Conservation (phyloP, 2,329 filamentous ascomycete species). For the Talaromyces verruculosus region DNA sequence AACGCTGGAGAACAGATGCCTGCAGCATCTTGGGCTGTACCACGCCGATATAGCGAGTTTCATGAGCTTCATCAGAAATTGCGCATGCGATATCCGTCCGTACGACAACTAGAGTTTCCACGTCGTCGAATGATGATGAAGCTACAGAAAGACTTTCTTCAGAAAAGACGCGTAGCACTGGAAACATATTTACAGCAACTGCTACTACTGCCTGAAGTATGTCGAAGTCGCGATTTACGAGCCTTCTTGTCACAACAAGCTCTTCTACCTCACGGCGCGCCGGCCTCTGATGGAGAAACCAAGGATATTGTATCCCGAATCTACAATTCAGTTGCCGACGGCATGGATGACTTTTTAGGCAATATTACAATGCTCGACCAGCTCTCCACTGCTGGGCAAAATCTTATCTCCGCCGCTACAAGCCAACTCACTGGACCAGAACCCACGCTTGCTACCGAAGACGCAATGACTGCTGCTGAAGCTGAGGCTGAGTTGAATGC, state of each 20-base stretch:
- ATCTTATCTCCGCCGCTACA: slow-evolving; percentile 60
- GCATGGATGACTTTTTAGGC: slow-evolving; percentile 95
- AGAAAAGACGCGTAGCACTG: slow-evolving; percentile 79
- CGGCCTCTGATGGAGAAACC: slow-evolving; percentile 65
- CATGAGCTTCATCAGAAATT: slow-evolving; percentile 91
- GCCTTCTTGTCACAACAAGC: slow-evolving; percentile 88
- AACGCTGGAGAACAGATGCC: slow-evolving; percentile 94
- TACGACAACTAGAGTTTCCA: slow-evolving; percentile 88
- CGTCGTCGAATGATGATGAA: slow-evolving; percentile 92
- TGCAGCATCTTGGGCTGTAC: slow-evolving; percentile 89
- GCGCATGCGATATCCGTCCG: slow-evolving; percentile 78
- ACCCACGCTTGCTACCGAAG: slow-evolving; percentile 42
- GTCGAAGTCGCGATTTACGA: slow-evolving; percentile 85
- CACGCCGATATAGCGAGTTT: slow-evolving; percentile 94
- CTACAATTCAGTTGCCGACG: slow-evolving; percentile 95
- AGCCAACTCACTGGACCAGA: slow-evolving; percentile 54
- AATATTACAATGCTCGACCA: slow-evolving; percentile 96
- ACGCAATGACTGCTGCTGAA: slow-evolving; percentile 62
- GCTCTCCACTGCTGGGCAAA: slow-evolving; percentile 87
- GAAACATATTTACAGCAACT: slow-evolving; percentile 83
- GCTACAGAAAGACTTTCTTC: slow-evolving; percentile 90
- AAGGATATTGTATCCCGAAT: slow-evolving; percentile 84
- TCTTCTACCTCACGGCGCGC: slow-evolving; percentile 66
- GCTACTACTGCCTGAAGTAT: slow-evolving; percentile 85
- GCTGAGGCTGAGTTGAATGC: slow-evolving; percentile 92